Evolutionary conservation across 2,329 filamentous ascomycete genomes (phyloP).

Genomic region (Rachicladosporium sp.): DNA sequence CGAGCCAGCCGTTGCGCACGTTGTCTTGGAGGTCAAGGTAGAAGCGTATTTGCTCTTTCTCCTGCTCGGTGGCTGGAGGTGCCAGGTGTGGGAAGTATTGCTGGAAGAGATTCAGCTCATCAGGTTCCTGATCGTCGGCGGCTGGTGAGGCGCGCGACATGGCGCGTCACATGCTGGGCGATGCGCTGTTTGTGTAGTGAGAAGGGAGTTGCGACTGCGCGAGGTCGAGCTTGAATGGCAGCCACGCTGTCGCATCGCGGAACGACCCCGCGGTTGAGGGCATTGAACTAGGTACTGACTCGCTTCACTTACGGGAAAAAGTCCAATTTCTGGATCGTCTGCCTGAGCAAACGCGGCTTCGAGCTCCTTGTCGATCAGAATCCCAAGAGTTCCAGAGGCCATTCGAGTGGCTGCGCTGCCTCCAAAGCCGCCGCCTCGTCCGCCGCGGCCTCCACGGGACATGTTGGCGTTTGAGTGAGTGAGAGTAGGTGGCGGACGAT

Average conservation of each 20-base stretch:
- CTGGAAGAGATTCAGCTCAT: constrained; percentile 5
- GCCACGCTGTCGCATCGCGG: too few relatives aligned
- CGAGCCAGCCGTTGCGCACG: constrained; percentile 4
- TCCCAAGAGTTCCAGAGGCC: constrained; percentile 2
- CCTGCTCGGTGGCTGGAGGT: constrained; percentile 2
- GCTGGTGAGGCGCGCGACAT: constrained; percentile 3
- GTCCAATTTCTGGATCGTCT: constrained; percentile 3
- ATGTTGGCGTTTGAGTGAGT: neutral
- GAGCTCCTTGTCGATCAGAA: constrained; percentile 6
- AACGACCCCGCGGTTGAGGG: neutral
- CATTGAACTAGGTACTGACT: neutral
- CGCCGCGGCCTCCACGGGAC: constrained; percentile 4
- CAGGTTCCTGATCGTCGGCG: constrained; percentile 2
- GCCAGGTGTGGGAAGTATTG: constrained; percentile 5
- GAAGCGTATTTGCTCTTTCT: constrained; percentile 1
- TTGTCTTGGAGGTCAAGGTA: constrained; percentile 3
- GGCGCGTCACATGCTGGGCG: neutral
- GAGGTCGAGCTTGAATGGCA: constrained; percentile 1
- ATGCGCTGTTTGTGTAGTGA: neutral
- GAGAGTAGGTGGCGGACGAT: neutral
- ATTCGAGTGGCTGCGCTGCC: constrained; percentile 5
- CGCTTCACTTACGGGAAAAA: constrained; percentile 4
- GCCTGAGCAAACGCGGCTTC: constrained; percentile 4
- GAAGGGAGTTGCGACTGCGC: neutral
- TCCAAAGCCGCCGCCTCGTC: constrained; percentile 3